Percentiles rank a stretch among this genome's conserved stretches.
phyloP scores from a whole-genome alignment of 2,329 filamentous ascomycete genomes.

The Scedosporium boydii region DNA sequence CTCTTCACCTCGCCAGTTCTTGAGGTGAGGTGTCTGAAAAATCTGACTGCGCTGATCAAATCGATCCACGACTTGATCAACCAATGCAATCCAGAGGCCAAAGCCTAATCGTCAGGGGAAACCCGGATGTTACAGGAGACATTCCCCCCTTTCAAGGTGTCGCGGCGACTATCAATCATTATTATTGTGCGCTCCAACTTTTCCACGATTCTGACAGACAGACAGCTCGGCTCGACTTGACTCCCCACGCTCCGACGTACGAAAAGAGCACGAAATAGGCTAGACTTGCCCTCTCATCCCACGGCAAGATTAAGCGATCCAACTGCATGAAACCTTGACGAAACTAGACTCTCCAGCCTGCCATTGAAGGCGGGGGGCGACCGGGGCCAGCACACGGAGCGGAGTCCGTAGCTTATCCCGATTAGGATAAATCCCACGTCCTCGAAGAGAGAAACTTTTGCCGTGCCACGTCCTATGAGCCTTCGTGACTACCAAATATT shows the following conservation, averaged over 20 bases:
- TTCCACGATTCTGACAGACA: neutral
- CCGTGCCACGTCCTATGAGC: neutral
- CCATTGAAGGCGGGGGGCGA: too few species aligned
- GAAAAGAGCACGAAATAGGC: neutral
- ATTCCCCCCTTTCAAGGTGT: conserved; percentile 20
- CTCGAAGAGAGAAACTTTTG: neutral
- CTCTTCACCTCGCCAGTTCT: neutral
- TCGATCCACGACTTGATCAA: neutral
- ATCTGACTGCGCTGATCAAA: neutral
- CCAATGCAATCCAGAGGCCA: conserved; percentile 10
- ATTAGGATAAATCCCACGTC: neutral
- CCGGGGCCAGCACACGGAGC: too few species aligned
- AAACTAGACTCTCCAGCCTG: neutral
- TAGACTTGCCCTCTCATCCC: neutral
- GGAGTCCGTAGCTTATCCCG: neutral
- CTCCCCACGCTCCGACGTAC: neutral
- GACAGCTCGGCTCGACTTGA: neutral
- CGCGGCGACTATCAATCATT: neutral
- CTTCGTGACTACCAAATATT: too few species aligned
- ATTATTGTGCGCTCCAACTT: neutral
- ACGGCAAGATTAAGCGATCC: neutral
- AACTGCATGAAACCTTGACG: neutral
- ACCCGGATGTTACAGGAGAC: conserved; percentile 24
- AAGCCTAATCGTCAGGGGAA: conserved; percentile 26
- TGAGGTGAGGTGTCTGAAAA: neutral